Evolutionary conservation across 2,329 filamentous ascomycete genomes (phyloP).

Genomic region (Nemania bipapillata): DNA sequence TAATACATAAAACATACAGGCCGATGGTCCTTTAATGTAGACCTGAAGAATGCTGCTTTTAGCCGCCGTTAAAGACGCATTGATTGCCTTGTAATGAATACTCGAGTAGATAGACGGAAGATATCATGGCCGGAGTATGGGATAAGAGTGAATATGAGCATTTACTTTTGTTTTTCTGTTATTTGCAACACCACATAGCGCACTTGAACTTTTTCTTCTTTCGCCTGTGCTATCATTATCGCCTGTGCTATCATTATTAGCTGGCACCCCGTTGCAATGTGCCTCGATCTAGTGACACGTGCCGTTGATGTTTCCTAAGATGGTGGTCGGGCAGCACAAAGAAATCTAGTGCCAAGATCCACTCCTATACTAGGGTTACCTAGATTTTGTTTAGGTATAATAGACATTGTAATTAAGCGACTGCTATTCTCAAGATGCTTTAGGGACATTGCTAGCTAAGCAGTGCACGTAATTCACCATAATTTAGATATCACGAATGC

Average conservation of each 20-base stretch:
- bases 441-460: too few relatives aligned
- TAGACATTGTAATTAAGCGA: neutral
- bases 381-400: neutral
- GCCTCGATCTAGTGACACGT: neutral
- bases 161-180: conserved; percentile 4
- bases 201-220: neutral
- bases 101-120: conserved; percentile 35
- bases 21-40: conserved; percentile 51
- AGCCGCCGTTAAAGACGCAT: conserved; percentile 29
- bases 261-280: neutral
- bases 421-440: neutral
- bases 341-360: neutral
- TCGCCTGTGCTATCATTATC: neutral
- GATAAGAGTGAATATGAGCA: conserved; percentile 27
- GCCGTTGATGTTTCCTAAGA: neutral
- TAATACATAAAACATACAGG: conserved; percentile 39
- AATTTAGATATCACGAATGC: neutral
- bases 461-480: neutral
- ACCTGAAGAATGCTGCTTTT: conserved; percentile 43
- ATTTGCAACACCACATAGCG: neutral
- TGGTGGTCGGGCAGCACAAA: neutral
- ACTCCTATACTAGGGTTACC: neutral
- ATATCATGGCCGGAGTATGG: conserved; percentile 38
- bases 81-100: conserved; percentile 29
- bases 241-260: neutral